A percentile compares a stretch with the other conserved stretches of the same genome.
Conservation (phyloP, 2,329 filamentous ascomycete species). For the Nothopassalora personata region DNA sequence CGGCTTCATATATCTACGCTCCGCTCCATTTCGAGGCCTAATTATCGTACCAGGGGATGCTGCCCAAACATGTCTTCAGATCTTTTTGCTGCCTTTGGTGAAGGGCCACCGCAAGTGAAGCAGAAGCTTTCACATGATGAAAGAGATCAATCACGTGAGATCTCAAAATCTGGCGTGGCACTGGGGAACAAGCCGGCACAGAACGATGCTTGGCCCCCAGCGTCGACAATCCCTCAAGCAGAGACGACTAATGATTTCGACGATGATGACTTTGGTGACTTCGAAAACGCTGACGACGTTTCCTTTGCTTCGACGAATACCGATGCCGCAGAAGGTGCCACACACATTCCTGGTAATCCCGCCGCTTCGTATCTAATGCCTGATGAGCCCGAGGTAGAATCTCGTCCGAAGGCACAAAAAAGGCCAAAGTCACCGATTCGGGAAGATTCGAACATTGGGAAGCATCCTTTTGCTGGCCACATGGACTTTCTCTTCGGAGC, state of each 20-base stretch:
- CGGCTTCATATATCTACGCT: background rate
- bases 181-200: background rate
- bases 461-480: slow-evolving; percentile 31
- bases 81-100: slow-evolving; percentile 48
- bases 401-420: slow-evolving; percentile 9
- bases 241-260: slow-evolving; percentile 28
- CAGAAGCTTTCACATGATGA: background rate
- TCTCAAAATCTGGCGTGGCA: background rate
- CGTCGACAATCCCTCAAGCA: background rate
- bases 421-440: background rate
- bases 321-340: background rate
- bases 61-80: slow-evolving; percentile 48
- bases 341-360: slow-evolving; percentile 16
- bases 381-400: background rate
- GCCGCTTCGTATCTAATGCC: slow-evolving; percentile 2
- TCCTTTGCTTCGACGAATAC: slow-evolving; percentile 10
- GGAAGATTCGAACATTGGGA: slow-evolving; percentile 15
- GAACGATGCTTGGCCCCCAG: background rate
- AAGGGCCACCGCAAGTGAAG: slow-evolving; percentile 2
- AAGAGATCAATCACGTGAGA: background rate
- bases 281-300: slow-evolving; percentile 39
- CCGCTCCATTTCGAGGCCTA: background rate
- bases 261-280: slow-evolving; percentile 52
- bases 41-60: background rate
- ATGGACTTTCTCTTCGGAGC: slow-evolving; percentile 33